Percentiles rank a stretch among this genome's conserved stretches.
Conservation (phyloP, 192 early-diverging fungal species). For the Phycomyces blakesleeanus region DNA sequence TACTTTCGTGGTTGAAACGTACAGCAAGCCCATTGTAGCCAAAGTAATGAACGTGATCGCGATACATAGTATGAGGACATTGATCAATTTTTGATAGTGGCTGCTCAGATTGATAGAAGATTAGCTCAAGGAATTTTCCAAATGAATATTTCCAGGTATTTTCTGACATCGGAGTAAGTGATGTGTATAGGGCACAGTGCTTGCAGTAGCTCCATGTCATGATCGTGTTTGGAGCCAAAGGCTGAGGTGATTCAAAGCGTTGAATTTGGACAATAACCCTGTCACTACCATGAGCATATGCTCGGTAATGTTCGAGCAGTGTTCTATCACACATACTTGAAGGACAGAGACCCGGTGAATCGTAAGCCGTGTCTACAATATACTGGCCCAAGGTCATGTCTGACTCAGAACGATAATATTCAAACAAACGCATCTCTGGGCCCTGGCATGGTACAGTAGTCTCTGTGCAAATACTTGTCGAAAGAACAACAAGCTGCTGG, state of each 20-base stretch:
- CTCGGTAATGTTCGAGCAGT: conserved; percentile 76
- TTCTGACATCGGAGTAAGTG: conserved; percentile 71
- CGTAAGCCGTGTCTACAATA: conserved; percentile 75
- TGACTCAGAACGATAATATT: conserved; percentile 65
- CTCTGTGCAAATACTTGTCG: conserved; percentile 55
- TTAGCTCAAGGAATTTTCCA: conserved; percentile 93
- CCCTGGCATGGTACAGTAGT: conserved; percentile 63
- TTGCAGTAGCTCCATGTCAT: conserved; percentile 86
- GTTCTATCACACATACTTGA: conserved; percentile 73
- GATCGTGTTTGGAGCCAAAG: conserved; percentile 63
- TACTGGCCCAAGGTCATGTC: conserved; percentile 90
- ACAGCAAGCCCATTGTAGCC: conserved; percentile 71
- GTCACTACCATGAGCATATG: conserved; percentile 82
- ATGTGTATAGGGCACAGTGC: conserved; percentile 64
- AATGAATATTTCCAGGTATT: conserved; percentile 92
- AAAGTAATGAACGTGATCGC: conserved; percentile 81
- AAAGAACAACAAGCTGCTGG: conserved; percentile 70
- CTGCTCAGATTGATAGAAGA: conserved; percentile 71
- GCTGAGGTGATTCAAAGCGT: conserved; percentile 45
- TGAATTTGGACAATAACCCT: conserved; percentile 73
- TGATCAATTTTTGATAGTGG: conserved; percentile 24
- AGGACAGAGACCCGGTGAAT: conserved; percentile 60
- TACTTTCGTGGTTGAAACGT: conserved; percentile 71
- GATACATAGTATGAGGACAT: conserved; percentile 80
- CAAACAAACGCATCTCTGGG: conserved; percentile 70